These are phyloP conservation scores for Ganoderma sinense DNA, from an alignment of 1,284 basidiomycete species.

Conservation along the genomic window DNA sequence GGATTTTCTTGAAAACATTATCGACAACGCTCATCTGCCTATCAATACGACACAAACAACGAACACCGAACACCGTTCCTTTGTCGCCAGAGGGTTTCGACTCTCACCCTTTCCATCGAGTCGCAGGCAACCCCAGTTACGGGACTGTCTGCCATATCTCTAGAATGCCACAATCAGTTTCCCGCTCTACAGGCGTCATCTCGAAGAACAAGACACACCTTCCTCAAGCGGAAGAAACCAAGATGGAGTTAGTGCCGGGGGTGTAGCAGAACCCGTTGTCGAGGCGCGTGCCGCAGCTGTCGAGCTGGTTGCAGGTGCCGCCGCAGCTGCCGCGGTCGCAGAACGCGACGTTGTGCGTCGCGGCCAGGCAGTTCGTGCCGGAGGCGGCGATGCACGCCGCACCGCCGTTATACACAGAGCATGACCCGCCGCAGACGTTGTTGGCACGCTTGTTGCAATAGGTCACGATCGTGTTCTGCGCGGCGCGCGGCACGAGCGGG, in stretches of 20 bases:
- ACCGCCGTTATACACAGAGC: slow-evolving; percentile 11
- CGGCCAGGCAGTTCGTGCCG: slow-evolving; percentile 1
- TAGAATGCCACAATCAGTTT: no score
- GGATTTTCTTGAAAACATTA: no score
- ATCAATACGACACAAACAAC: no score
- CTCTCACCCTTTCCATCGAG: no score
- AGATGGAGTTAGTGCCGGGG: slow-evolving; percentile 5
- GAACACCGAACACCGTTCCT: no score
- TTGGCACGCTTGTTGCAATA: slow-evolving; percentile 1
- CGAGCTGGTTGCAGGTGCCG: slow-evolving; percentile 8
- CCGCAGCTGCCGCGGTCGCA: slow-evolving; percentile 6
- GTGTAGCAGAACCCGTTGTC: slow-evolving; percentile 17
- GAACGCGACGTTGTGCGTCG: slow-evolving; percentile 11
- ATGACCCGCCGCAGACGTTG: neutral
- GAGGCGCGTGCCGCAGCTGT: slow-evolving; percentile 3
- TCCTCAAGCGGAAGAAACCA: neutral
- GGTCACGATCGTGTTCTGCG: slow-evolving; percentile 1
- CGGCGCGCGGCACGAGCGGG: slow-evolving; percentile 1
- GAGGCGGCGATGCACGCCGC: slow-evolving; percentile 2
- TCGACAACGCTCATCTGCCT: no score
- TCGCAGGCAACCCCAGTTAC: no score
- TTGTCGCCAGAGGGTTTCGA: no score
- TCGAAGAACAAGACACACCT: no score
- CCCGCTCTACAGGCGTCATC: no score
- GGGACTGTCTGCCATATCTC: no score